These are phyloP conservation scores for Ricinus communis DNA, from an alignment of 345 rosid species.

Conservation along the genomic window DNA sequence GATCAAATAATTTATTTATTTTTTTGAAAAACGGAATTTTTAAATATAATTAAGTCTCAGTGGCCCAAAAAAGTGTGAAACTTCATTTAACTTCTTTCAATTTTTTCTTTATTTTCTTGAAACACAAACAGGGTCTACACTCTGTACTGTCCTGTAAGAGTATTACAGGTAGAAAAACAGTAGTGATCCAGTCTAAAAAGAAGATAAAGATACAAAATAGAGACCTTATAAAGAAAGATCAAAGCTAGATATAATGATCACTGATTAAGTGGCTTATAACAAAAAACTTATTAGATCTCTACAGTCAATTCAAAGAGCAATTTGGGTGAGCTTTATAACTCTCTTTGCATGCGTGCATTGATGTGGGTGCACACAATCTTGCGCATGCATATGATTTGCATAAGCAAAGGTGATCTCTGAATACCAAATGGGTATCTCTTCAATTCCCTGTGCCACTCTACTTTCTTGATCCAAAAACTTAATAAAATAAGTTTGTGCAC, in stretches of 20 bases:
- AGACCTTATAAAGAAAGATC: neutral
- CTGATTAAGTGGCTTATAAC: neutral
- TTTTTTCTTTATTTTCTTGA: no score
- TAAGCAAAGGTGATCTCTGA: no score
- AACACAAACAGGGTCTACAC: no score
- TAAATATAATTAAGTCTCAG: no score
- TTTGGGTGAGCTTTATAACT: neutral
- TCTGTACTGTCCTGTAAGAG: no score
- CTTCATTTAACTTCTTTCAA: no score
- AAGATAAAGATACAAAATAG: neutral
- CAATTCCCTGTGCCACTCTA: neutral
- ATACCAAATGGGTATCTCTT: neutral
- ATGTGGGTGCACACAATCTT: slow-evolving; percentile 2
- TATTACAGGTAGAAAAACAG: no score
- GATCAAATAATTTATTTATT: no score
- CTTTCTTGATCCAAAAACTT: neutral
- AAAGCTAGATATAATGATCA: neutral
- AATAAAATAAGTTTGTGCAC: no score
- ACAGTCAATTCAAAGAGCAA: neutral
- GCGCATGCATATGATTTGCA: neutral
- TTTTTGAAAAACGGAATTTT: no score
- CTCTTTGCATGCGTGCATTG: slow-evolving; percentile 10
- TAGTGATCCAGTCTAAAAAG: neutral
- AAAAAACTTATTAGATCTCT: neutral
- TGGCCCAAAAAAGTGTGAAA: no score